Percentiles rank a stretch among this genome's conserved stretches.
phyloP scores from a whole-genome alignment of 441 rosid genomes.

The Populus hybrid region DNA sequence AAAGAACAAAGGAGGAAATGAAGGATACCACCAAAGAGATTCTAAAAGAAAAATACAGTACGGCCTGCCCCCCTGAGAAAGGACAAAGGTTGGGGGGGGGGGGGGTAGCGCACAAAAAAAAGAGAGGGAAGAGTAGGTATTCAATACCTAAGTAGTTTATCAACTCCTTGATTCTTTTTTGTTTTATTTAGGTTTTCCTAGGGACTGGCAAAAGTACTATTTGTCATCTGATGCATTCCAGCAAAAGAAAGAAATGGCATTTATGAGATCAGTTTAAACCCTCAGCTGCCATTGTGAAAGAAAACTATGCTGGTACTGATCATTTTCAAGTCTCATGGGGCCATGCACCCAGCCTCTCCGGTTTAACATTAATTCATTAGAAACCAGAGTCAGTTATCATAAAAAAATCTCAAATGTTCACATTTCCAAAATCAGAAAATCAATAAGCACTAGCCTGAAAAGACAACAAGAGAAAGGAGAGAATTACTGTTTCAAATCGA shows the following conservation, averaged over 20 bases:
- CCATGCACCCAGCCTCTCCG: neutral
- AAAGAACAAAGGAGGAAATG: neutral
- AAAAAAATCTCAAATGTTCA: neutral
- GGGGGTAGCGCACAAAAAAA: no score
- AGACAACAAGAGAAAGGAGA: neutral
- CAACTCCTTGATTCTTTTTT: neutral
- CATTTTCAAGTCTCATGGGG: neutral
- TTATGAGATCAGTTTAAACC: neutral
- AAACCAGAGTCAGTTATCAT: neutral
- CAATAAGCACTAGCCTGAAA: conserved; percentile 6
- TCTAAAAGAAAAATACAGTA: neutral
- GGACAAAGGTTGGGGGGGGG: no score
- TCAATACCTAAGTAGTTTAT: neutral
- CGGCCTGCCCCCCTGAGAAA: neutral
- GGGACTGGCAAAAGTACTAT: neutral
- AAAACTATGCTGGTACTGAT: neutral
- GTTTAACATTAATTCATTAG: neutral
- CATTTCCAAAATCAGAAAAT: conserved; percentile 11
- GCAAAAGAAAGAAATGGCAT: neutral
- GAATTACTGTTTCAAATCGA: conserved; percentile 83
- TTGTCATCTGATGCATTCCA: neutral
- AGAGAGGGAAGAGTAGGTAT: neutral
- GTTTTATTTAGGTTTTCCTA: neutral
- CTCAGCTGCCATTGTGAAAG: neutral
- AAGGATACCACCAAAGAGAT: neutral